phyloP scores from a whole-genome alignment of 2,329 filamentous ascomycete genomes.

The Phoma sp. region DNA sequence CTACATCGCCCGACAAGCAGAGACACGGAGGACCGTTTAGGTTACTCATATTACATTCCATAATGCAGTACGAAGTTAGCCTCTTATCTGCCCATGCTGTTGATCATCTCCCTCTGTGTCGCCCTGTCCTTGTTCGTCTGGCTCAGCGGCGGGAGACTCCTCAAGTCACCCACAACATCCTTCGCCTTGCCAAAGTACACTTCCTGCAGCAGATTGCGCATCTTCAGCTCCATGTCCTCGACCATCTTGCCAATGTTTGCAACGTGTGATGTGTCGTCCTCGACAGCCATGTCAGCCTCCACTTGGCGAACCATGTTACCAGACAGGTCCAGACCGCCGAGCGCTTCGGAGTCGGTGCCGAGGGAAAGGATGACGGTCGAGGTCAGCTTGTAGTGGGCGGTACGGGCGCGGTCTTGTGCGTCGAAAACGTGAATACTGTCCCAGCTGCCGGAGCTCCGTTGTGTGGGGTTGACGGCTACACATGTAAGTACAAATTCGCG shows the following conservation, averaged over 20 bases:
- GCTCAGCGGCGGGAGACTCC: slow-evolving; percentile 84
- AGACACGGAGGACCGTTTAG: no score
- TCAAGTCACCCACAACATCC: slow-evolving; percentile 94
- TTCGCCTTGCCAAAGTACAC: slow-evolving; percentile 99
- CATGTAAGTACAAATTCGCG: slow-evolving; percentile 19
- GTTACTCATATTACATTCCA: not conserved
- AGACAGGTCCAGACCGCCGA: slow-evolving; percentile 88
- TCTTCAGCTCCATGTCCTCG: slow-evolving; percentile 99
- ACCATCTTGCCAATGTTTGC: slow-evolving; percentile 90
- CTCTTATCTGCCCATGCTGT: slow-evolving; percentile 51
- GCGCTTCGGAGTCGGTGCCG: slow-evolving; percentile 68
- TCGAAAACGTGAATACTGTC: slow-evolving; percentile 99
- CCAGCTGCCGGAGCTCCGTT: slow-evolving; percentile 81
- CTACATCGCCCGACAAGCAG: no score
- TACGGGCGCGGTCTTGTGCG: slow-evolving; percentile 88
- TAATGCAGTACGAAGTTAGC: not conserved
- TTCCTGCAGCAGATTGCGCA: slow-evolving; percentile 97
- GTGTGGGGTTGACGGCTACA: slow-evolving; percentile 69
- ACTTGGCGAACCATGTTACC: slow-evolving; percentile 98
- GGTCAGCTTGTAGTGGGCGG: slow-evolving; percentile 96
- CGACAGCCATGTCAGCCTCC: slow-evolving; percentile 87
- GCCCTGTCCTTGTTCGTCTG: slow-evolving; percentile 84
- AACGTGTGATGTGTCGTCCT: slow-evolving; percentile 91
- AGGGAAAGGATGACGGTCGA: slow-evolving; percentile 94
- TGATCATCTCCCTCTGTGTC: slow-evolving; percentile 88